Conservation (phyloP, 345 rosid genomes). For the Moricandia arvensis region DNA sequence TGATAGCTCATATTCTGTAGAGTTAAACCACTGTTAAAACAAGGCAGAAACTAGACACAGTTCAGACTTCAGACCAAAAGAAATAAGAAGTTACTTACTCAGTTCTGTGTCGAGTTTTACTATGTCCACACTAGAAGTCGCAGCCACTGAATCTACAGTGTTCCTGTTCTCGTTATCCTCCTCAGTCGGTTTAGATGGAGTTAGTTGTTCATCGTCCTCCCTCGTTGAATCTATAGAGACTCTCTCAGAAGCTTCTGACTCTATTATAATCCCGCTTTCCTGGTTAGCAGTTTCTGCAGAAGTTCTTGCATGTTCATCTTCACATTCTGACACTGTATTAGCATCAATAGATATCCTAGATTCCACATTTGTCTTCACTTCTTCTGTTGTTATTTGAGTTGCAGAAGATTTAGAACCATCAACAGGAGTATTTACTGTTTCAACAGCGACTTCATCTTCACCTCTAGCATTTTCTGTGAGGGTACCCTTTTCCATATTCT, state of each 20-base stretch:
- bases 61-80: constrained; percentile 1
- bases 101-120: constrained; percentile 24
- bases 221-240: constrained; percentile 24
- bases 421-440: constrained; percentile 21
- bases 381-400: constrained; percentile 13
- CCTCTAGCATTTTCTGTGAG: constrained; percentile 36
- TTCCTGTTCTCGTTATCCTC: constrained; percentile 31
- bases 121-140: constrained; percentile 33
- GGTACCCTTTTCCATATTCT: constrained; percentile 9
- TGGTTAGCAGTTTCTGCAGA: constrained; percentile 38
- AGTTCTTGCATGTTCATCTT: constrained; percentile 39
- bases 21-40: constrained; percentile 13
- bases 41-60: constrained; percentile 24
- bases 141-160: constrained; percentile 38
- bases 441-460: constrained; percentile 33
- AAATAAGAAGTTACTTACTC: constrained; percentile 40
- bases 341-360: constrained; percentile 33
- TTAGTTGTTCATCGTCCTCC: constrained; percentile 39
- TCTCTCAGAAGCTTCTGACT: constrained; percentile 35
- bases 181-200: constrained; percentile 34
- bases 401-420: constrained; percentile 14
- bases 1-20: constrained; percentile 79
- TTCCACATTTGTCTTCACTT: constrained; percentile 28
- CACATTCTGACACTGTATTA: constrained; percentile 28
- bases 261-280: constrained; percentile 37